Percentiles rank a stretch among this genome's conserved stretches.
These are phyloP conservation scores for Pseudogymnoascus sp. DNA, from an alignment of 2,329 filamentous ascomycete genomes.

Conservation along the genomic window DNA sequence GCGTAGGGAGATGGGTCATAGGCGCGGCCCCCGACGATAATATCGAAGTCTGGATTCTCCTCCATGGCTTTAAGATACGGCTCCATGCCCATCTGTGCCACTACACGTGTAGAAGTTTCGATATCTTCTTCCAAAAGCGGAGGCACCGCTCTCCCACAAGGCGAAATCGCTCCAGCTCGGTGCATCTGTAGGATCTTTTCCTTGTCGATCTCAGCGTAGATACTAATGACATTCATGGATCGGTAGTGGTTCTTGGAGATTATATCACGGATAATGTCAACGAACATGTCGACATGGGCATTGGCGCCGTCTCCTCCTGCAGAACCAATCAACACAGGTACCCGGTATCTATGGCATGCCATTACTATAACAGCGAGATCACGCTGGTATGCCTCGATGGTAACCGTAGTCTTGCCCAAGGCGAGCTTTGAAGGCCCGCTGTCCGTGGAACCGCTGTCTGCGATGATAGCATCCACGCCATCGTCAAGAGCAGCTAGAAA, in stretches of 20 bases:
- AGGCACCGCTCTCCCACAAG: slow-evolving; percentile 37
- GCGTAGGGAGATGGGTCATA: slow-evolving; percentile 37
- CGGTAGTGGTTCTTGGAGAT: background rate
- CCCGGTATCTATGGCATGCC: slow-evolving; percentile 28
- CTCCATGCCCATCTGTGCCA: slow-evolving; percentile 41
- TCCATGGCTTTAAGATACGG: slow-evolving; percentile 29
- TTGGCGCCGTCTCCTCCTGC: slow-evolving; percentile 43
- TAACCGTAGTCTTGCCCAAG: slow-evolving; percentile 34
- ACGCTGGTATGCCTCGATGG: slow-evolving; percentile 33
- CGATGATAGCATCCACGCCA: slow-evolving; percentile 29
- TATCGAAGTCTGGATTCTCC: slow-evolving; percentile 35
- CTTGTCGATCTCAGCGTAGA: slow-evolving; percentile 36
- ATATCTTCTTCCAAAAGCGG: slow-evolving; percentile 33
- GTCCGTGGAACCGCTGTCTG: slow-evolving; percentile 32
- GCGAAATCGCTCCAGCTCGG: slow-evolving; percentile 25
- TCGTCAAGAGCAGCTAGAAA: slow-evolving; percentile 13
- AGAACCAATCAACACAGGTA: slow-evolving; percentile 38
- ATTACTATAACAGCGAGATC: slow-evolving; percentile 36
- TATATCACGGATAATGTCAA: slow-evolving; percentile 34
- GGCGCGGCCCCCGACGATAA: slow-evolving; percentile 29
- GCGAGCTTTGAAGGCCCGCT: slow-evolving; percentile 36
- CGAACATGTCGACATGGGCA: slow-evolving; percentile 35
- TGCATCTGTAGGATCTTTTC: slow-evolving; percentile 26
- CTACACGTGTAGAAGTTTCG: slow-evolving; percentile 31
- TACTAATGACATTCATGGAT: slow-evolving; percentile 27